A percentile compares a stretch with the other conserved stretches of the same genome.
Evolutionary conservation across 2,329 filamentous ascomycete species (phyloP).

Genomic region (Trichothecium sympodiale): DNA sequence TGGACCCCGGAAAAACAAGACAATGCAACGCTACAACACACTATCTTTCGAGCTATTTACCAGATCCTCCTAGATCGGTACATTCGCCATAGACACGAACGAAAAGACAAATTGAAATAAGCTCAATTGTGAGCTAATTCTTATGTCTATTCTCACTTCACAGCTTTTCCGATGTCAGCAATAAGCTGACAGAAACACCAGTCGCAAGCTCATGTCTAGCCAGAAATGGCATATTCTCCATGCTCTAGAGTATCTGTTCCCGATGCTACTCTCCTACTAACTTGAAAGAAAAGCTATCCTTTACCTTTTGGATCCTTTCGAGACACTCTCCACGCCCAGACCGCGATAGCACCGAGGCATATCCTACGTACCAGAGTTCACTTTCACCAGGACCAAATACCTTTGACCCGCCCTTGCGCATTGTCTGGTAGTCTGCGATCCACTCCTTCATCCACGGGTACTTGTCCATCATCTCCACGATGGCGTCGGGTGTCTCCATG

Average conservation of each 20-base stretch:
- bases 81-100: too few relatives aligned
- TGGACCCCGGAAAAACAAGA: not conserved
- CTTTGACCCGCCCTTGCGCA: slow-evolving; percentile 5
- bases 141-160: too few relatives aligned
- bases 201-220: too few relatives aligned
- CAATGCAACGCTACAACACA: not conserved
- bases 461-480: not conserved
- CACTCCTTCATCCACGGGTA: slow-evolving; percentile 5
- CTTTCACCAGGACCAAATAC: slow-evolving; percentile 8
- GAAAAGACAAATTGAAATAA: too few relatives aligned
- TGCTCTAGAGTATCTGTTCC: too few relatives aligned
- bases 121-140: too few relatives aligned
- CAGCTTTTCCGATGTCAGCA: too few relatives aligned
- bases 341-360: slow-evolving; percentile 5
- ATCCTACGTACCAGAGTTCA: slow-evolving; percentile 8
- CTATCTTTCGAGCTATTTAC: not conserved
- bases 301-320: slow-evolving; percentile 3
- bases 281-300: slow-evolving; percentile 5
- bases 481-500: slow-evolving; percentile 3
- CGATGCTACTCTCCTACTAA: slow-evolving; percentile 1
- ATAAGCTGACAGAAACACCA: too few relatives aligned
- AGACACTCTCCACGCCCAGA: slow-evolving; percentile 5
- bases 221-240: too few relatives aligned
- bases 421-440: slow-evolving; percentile 8
- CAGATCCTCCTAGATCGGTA: not conserved